Evolutionary conservation across 1,284 basidiomycete species (phyloP), one percentile per base, ranked within the genome.

Genomic region (Tremellales sp.): DNA sequence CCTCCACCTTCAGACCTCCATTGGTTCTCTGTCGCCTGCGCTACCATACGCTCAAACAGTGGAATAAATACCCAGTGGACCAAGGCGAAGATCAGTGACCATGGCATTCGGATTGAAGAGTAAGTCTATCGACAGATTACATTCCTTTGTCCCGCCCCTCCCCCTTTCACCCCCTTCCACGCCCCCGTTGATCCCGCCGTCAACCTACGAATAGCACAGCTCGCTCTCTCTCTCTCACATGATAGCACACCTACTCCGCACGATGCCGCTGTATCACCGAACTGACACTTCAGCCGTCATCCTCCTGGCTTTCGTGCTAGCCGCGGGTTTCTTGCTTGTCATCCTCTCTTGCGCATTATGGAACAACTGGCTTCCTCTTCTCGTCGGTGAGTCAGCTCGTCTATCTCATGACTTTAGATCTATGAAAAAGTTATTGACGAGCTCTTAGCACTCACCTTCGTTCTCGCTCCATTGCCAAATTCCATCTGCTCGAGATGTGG

Each of bases 261-360:
- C 19, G 6, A 36, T 36, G 33, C 6, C 33, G 4, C 33, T 36
- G 19, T 36, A 36, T 36, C 33, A 13, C 13, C 5, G 33, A 6
- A 36, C 33, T 36, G 15, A 36, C 33, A 13, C 35, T 39, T 23
- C 53, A 94, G 91, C 89, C 65, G 91, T 97, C 62, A 92, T 96
- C 62, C 80, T 94, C 52, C 83, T 97, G 46, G 92, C 94, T 3
- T 96, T 99, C 74, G 89, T 97, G 50, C 84, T 99, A 36, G 96
- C 96, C 11, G 81, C 96, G 25, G 96, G 96, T 23, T 99, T 99
- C 77, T 78, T 99, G 49, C 83, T 98, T 66, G 89, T 98, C 70
- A 99, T 99, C 73, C 85, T 99, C 25, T 93, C 90, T 1, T 98
- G 96, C 71, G 94, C 96, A 22, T 78, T 98, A 33, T 98, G 87